These are phyloP conservation scores for Macrolepiota fuliginosa DNA, from an alignment of 768 basidiomycete species.

Conservation along the genomic window DNA sequence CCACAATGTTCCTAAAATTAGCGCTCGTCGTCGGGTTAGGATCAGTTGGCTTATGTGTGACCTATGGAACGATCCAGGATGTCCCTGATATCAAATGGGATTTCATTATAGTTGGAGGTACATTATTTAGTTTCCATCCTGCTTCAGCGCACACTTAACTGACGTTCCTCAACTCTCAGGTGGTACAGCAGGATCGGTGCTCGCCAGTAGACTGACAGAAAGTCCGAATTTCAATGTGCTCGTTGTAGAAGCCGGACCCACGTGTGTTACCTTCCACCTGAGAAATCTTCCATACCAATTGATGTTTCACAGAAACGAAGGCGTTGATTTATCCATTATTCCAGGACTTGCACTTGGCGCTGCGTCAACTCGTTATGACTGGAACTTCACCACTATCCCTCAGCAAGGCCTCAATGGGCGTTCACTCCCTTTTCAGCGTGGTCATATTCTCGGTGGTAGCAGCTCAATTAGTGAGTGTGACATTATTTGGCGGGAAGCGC, in stretches of 20 bases:
- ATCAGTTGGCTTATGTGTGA: no score
- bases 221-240: conserved; percentile 14
- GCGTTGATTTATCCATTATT: neutral
- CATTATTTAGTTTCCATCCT: no score
- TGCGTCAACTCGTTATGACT: neutral
- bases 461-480: conserved; percentile 23
- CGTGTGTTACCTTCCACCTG: conserved; percentile 4
- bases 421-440: neutral
- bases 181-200: conserved; percentile 27
- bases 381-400: neutral
- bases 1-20: no score
- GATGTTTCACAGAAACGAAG: neutral
- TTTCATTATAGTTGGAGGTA: no score
- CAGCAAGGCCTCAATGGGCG: neutral
- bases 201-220: conserved; percentile 27
- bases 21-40: no score
- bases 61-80: no score
- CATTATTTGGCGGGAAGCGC: conserved; percentile 5
- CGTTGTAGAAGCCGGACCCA: conserved; percentile 15
- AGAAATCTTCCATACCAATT: neutral
- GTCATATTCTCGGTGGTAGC: neutral
- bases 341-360: neutral
- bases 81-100: no score
- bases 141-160: no score
- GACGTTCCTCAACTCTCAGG: conserved; percentile 12